Evolutionary conservation across 495 filamentous ascomycete genomes (phyloP).

Genomic region (Aspergillus incahuasiensis): DNA sequence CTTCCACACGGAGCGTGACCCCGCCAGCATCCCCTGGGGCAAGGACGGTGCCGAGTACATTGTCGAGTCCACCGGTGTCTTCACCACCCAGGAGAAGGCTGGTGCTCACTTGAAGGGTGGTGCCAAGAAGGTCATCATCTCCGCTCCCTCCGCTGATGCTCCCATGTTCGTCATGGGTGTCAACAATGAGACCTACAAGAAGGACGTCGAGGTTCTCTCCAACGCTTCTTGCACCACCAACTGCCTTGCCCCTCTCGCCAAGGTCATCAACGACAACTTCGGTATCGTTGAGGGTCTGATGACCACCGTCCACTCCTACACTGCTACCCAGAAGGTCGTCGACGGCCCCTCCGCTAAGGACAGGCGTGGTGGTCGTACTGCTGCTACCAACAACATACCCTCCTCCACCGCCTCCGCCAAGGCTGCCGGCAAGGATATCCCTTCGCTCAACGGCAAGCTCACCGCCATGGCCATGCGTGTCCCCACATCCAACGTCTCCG

Average conservation of each 20-base stretch:
- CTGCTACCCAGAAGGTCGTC: constrained; percentile 99
- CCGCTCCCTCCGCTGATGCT: constrained; percentile 95
- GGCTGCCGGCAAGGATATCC: constrained; percentile 99
- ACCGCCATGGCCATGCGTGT: constrained; percentile 99
- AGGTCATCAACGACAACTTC: constrained; percentile 98
- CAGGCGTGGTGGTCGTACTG: constrained; percentile 97
- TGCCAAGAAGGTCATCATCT: constrained; percentile 99
- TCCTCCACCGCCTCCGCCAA: constrained; percentile 99
- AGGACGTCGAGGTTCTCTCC: constrained; percentile 86
- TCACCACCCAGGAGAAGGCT: constrained; percentile 98
- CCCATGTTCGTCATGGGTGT: constrained; percentile 99
- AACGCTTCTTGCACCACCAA: constrained; percentile 99
- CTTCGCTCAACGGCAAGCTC: constrained; percentile 95
- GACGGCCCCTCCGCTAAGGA: constrained; percentile 97
- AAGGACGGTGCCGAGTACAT: constrained; percentile 90
- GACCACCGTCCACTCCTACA: constrained; percentile 99
- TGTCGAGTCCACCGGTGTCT: constrained; percentile 98
- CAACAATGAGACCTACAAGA: constrained; percentile 90
- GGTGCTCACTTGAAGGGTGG: constrained; percentile 94
- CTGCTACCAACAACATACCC: constrained; percentile 99
- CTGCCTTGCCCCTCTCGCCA: constrained; percentile 97
- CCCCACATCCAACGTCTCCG: constrained; percentile 96
- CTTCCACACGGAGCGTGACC: constrained; percentile 94
- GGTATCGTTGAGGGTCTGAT: constrained; percentile 97
- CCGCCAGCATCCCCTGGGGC: constrained; percentile 84